Conservation (phyloP, 2,329 filamentous ascomycete genomes). For the Dactylellina sp. region DNA sequence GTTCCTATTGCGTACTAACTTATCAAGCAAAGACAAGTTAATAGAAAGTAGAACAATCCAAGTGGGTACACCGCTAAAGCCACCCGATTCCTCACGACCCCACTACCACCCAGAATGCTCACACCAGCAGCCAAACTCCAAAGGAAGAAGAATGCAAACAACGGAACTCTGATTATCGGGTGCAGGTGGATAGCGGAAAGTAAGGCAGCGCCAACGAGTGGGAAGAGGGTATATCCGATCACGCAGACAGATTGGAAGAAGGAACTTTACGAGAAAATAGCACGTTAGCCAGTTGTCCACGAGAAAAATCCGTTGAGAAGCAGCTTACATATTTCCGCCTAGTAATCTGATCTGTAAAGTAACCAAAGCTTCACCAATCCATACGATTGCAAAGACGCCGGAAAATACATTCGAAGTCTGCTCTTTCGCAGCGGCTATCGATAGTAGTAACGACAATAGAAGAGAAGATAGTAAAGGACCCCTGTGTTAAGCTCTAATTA, state of each 20-base stretch:
- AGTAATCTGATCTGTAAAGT: slow-evolving; percentile 98
- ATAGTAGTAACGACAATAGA: slow-evolving; percentile 85
- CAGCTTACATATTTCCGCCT: slow-evolving; percentile 92
- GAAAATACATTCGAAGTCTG: slow-evolving; percentile 93
- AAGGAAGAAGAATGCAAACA: slow-evolving; percentile 86
- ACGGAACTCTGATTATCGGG: slow-evolving; percentile 84
- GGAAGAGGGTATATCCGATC: slow-evolving; percentile 98
- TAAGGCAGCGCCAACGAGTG: slow-evolving; percentile 89
- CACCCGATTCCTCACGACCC: slow-evolving; percentile 93
- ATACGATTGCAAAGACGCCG: slow-evolving; percentile 95
- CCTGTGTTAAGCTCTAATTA: slow-evolving; percentile 65
- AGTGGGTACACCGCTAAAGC: slow-evolving; percentile 93
- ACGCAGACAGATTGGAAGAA: slow-evolving; percentile 98
- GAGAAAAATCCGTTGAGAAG: background rate
- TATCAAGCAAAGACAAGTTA: slow-evolving; percentile 97
- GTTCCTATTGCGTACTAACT: slow-evolving; percentile 68
- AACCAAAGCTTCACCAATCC: slow-evolving; percentile 95
- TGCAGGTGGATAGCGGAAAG: slow-evolving; percentile 85
- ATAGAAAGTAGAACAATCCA: slow-evolving; percentile 91
- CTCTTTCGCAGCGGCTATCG: slow-evolving; percentile 79
- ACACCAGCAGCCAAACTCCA: slow-evolving; percentile 97
- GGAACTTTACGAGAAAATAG: slow-evolving; percentile 71
- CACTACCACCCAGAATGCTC: slow-evolving; percentile 93
- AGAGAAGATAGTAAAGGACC: slow-evolving; percentile 95
- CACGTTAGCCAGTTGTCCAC: slow-evolving; percentile 1